Evolutionary conservation across 2,329 filamentous ascomycete species (phyloP).

Genomic region (Chrysoporthe puriensis): DNA sequence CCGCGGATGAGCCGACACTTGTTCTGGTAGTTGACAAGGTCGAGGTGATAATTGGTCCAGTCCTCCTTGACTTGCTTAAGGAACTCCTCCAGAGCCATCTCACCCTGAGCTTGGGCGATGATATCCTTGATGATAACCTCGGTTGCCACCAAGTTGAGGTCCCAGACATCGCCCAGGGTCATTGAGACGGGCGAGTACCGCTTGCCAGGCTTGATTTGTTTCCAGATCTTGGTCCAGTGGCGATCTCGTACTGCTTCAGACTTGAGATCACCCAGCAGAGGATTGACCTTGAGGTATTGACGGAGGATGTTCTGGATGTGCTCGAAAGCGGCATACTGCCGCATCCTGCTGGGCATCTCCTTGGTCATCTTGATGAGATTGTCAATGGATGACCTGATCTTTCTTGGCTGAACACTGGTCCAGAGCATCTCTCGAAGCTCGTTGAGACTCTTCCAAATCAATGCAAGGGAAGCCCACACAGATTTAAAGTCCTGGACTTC

Average conservation of each 20-base stretch:
- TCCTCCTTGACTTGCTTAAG: conserved; percentile 94
- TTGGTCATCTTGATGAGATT: conserved; percentile 96
- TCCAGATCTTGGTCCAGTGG: conserved; percentile 98
- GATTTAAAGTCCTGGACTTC: conserved; percentile 99
- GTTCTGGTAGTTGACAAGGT: conserved; percentile 96
- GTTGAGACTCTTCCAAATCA: conserved; percentile 95
- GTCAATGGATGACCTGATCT: conserved; percentile 87
- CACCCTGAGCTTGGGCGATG: conserved; percentile 92
- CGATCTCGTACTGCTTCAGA: conserved; percentile 95
- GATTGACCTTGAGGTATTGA: conserved; percentile 87
- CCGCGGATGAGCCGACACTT: conserved; percentile 97
- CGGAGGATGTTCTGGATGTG: conserved; percentile 92
- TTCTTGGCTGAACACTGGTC: conserved; percentile 94
- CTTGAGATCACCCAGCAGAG: conserved; percentile 85
- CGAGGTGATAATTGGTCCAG: conserved; percentile 93
- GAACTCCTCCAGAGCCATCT: conserved; percentile 98
- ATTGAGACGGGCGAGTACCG: conserved; percentile 92
- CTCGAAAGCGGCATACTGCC: conserved; percentile 99
- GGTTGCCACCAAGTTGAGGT: conserved; percentile 85
- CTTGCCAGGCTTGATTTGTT: conserved; percentile 88
- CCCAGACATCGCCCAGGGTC: conserved; percentile 98
- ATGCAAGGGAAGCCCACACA: conserved; percentile 93
- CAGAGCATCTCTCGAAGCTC: conserved; percentile 91
- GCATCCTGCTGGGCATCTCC: conserved; percentile 98
- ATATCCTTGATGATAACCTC: conserved; percentile 90